Base-by-base conservation (phyloP, 495 filamentous ascomycete species). In the Apodospora peruviana region DNA sequence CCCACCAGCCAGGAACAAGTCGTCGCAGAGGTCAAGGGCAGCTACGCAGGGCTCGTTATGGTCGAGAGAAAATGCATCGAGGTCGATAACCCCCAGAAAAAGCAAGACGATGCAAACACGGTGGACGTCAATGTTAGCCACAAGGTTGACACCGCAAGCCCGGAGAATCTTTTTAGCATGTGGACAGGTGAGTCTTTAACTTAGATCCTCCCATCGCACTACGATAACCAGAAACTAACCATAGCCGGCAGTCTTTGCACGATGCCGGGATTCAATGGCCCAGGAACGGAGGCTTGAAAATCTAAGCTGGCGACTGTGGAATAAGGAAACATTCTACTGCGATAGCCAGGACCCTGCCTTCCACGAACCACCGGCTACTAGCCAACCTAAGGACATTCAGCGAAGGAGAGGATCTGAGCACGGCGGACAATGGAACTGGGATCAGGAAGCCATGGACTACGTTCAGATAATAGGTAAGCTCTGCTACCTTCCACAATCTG, bases 241-340 rank as follows among this genome's bases (percentile, higher is more conserved):
- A 24, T 35, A 41, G 23, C 8, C n/a, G 14, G 16, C 61, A 95
- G 91, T 97, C 23, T 97, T 98, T 64, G 91, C 90, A 2, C 87
- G 90, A 77, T 95, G 90, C 69, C 87, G 90, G 57, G 88, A 93
- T 53, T 91, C 91, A 48, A 84, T 98, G 61, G 90, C 95, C 57
- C 86, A 96, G 65, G 93, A 94, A 19, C 82, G 89, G 58, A 77
- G 93, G 60, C 74, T 96, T 50, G 94, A 97, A 64, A 98, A 98
- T 69, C 65, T 98, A 22, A 93, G 86, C 58, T 98, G 93, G 93
- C 77, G 93, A 50, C 72, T 98, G 53, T 98, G 91, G 91, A 94
- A 87, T 53, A 82, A 89, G 43, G 94, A 97, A 64, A 95, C 90
- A 8, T 93, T 98, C 55, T 97, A 91, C 70, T 94, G 91, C 68